Evolutionary conservation across 2,329 filamentous ascomycete species (phyloP), one percentile per base, ranked within the genome.

Genomic region (Fusarium albidum): DNA sequence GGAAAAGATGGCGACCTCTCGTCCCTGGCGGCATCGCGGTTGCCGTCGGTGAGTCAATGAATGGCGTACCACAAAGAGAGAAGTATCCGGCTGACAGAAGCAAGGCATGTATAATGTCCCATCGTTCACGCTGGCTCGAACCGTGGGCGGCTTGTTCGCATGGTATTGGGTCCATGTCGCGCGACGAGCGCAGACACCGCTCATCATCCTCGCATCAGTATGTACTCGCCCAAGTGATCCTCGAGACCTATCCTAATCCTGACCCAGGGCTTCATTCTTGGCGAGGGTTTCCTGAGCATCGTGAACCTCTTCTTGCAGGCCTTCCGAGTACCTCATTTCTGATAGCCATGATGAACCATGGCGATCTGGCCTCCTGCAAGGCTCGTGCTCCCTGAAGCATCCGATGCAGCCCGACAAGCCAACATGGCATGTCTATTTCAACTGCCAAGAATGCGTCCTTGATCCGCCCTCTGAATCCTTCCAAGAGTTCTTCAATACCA

Each of bases 31-130:
- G 95, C 0, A 97, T 99, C 67, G 94, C 95, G 3, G 94, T 99
- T 15, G 95, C 95, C 32, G 92, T 97, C 66, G 93, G 88, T 89
- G 74, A 72, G 71, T 63, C 13, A 28, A 40, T 18, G 25, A 28
- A 40, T 18, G 25, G 25, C 18, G 9, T 21, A 13, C 28, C 21
- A 39, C 9, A 10, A 14, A n/a, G 10, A 9, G 35, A 9, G 14
- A n/a, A 14, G 17, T 31, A 21, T 44, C 29, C 32, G 32, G 43
- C 52, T 67, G 48, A 68, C 40, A 39, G 33, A 34, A 39, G 40
- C 27, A 49, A 88, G 89, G 95, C 41, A 99, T 99, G 86, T 99
- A 98, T 75, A 99, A 98, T 67, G 92, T 94, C 1, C 95, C 95
- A 0, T 96, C 92, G 0, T 99, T 99, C 70, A 99, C 95, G 0